Percentiles rank a stretch among this genome's conserved stretches.
Evolutionary conservation across 164 flowering plant genomes (phyloP).

Genomic region (Magnolia kwangsiensis): DNA sequence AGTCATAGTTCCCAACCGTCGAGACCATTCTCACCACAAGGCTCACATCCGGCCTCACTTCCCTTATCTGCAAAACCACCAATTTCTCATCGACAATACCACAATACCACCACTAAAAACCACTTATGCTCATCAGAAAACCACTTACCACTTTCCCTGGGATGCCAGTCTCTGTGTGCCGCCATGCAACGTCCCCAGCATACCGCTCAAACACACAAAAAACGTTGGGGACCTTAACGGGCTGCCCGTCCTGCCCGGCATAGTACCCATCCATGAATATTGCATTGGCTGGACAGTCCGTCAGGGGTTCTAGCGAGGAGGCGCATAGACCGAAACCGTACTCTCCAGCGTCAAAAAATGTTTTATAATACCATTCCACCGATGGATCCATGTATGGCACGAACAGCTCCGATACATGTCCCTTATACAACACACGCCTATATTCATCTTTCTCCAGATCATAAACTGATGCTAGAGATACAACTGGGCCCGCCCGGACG

Average conservation of each 20-base stretch:
- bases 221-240: slow-evolving; percentile 25
- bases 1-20: slow-evolving; percentile 53
- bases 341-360: slow-evolving; percentile 63
- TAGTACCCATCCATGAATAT: slow-evolving; percentile 33
- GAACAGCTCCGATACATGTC: slow-evolving; percentile 52
- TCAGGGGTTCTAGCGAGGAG: slow-evolving; percentile 32
- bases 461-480: slow-evolving; percentile 50
- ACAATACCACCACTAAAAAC: neutral
- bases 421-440: slow-evolving; percentile 49
- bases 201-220: slow-evolving; percentile 45
- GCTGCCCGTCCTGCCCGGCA: slow-evolving; percentile 29
- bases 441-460: slow-evolving; percentile 32
- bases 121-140: neutral
- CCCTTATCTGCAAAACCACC: slow-evolving; percentile 31
- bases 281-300: slow-evolving; percentile 47
- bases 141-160: slow-evolving; percentile 38
- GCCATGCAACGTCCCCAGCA: slow-evolving; percentile 50
- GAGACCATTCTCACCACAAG: slow-evolving; percentile 50
- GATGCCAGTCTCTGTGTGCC: slow-evolving; percentile 42
- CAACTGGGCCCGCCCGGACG: slow-evolving; percentile 47
- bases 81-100: neutral
- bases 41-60: slow-evolving; percentile 36
- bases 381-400: slow-evolving; percentile 72
- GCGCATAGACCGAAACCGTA: slow-evolving; percentile 49
- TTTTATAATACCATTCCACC: slow-evolving; percentile 52